A percentile compares a stretch with the other conserved stretches of the same genome.
phyloP scores from a whole-genome alignment of 768 basidiomycete species.

The Tylopilus sp. region DNA sequence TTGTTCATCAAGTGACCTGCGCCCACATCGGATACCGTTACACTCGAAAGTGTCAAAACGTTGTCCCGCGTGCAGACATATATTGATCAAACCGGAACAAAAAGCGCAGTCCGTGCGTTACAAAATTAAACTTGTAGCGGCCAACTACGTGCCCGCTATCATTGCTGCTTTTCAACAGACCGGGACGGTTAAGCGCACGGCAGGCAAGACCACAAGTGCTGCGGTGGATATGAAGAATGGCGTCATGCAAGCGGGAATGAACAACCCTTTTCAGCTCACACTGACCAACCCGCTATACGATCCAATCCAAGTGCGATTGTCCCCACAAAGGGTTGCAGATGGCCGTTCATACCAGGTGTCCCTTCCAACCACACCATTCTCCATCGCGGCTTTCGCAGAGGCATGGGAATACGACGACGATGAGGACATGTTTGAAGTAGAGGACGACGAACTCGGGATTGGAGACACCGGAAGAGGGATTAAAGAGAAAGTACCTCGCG shows the following conservation, averaged over 20 bases:
- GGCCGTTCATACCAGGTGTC: conserved; percentile 63
- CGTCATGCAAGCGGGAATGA: conserved; percentile 66
- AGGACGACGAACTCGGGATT: conserved; percentile 36
- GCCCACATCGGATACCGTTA: conserved; percentile 86
- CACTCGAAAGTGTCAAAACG: conserved; percentile 95
- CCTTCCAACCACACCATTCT: conserved; percentile 73
- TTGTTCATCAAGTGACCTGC: conserved; percentile 58
- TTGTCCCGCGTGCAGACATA: conserved; percentile 91
- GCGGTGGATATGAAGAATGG: conserved; percentile 36
- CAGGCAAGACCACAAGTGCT: conserved; percentile 34
- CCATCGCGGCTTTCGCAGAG: conserved; percentile 88
- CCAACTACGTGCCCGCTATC: conserved; percentile 90
- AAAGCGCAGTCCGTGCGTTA: conserved; percentile 92
- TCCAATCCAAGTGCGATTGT: conserved; percentile 87
- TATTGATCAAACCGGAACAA: conserved; percentile 97
- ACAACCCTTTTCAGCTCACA: conserved; percentile 85
- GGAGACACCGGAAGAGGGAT: conserved; percentile 35
- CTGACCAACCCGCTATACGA: conserved; percentile 96
- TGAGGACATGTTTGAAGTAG: conserved; percentile 69
- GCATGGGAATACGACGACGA: conserved; percentile 99
- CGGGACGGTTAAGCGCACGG: conserved; percentile 36
- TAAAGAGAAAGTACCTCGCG: conserved; percentile 46
- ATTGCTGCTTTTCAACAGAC: conserved; percentile 64
- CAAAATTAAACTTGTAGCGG: conserved; percentile 97
- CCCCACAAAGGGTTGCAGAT: conserved; percentile 59